These are phyloP conservation scores for Acanthamoeba lugdunensis DNA, from an alignment of 208 protist genomes.

Conservation along the genomic window DNA sequence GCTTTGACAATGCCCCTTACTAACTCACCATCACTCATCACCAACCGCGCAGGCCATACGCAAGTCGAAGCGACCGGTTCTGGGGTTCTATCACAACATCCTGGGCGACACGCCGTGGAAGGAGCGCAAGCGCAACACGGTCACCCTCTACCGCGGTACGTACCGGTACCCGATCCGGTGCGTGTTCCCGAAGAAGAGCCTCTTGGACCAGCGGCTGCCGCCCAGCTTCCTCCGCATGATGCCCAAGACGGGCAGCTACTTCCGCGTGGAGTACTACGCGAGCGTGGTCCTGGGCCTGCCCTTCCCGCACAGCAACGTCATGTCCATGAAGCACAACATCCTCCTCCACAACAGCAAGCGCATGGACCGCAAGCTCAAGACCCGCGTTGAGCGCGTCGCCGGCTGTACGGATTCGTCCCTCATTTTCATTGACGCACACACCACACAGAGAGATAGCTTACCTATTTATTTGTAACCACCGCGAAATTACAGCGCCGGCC, in stretches of 20 bases:
- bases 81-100: neutral
- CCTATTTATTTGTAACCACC: neutral
- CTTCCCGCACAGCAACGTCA: constrained; percentile 34
- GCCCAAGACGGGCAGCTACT: constrained; percentile 27
- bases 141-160: neutral
- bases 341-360: constrained; percentile 38
- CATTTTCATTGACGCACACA: neutral
- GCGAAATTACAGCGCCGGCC: neutral
- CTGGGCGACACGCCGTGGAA: constrained; percentile 21
- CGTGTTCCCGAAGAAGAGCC: neutral
- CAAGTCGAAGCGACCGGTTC: neutral
- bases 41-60: neutral
- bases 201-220: constrained; percentile 4
- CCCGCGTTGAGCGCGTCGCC: neutral
- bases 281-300: constrained; percentile 19
- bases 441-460: neutral
- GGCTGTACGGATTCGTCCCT: neutral
- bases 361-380: constrained; percentile 52
- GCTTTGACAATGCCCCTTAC: neutral
- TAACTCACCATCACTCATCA: neutral
- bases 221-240: constrained; percentile 35
- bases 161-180: constrained; percentile 20
- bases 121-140: neutral
- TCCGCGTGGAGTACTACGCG: constrained; percentile 20
- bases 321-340: constrained; percentile 39